Evolutionary conservation across 164 flowering plant genomes (phyloP).

Genomic region (Tetracentron sinense): DNA sequence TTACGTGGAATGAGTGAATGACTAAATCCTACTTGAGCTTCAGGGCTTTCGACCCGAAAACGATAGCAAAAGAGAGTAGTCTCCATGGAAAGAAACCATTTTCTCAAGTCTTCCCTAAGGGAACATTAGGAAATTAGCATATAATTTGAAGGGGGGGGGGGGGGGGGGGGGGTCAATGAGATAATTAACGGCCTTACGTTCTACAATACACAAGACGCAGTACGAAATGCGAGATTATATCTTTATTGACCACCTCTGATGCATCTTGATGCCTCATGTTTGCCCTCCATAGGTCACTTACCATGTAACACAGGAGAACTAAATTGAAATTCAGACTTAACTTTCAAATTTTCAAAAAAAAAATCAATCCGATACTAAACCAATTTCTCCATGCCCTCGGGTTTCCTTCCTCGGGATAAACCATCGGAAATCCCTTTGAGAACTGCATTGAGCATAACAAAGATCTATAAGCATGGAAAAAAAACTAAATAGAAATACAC

Average conservation of each 20-base stretch:
- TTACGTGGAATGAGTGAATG: background rate
- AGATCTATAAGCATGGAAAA: background rate
- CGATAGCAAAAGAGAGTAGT: slow-evolving; percentile 72
- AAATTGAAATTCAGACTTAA: too few species aligned
- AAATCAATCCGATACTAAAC: too few species aligned
- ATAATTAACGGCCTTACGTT: slow-evolving; percentile 70
- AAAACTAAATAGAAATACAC: too few species aligned
- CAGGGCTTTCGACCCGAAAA: slow-evolving; percentile 41
- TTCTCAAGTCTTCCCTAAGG: slow-evolving; percentile 78
- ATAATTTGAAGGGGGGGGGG: too few species aligned
- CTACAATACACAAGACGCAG: slow-evolving; percentile 90
- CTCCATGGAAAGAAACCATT: slow-evolving; percentile 90
- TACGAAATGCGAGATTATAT: slow-evolving; percentile 83
- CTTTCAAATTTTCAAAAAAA: too few species aligned
- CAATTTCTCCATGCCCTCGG: slow-evolving; percentile 70
- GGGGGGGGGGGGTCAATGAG: too few species aligned
- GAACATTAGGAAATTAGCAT: background rate
- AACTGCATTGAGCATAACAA: slow-evolving; percentile 40
- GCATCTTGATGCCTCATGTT: slow-evolving; percentile 66
- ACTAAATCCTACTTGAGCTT: slow-evolving; percentile 52
- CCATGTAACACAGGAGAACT: slow-evolving; percentile 44
- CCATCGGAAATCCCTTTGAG: slow-evolving; percentile 83
- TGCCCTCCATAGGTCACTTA: slow-evolving; percentile 51
- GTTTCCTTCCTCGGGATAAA: slow-evolving; percentile 80
- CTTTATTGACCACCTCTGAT: slow-evolving; percentile 59